Evolutionary conservation across 1,284 basidiomycete genomes (phyloP).

Genomic region (Thecaphora thlaspeos): DNA sequence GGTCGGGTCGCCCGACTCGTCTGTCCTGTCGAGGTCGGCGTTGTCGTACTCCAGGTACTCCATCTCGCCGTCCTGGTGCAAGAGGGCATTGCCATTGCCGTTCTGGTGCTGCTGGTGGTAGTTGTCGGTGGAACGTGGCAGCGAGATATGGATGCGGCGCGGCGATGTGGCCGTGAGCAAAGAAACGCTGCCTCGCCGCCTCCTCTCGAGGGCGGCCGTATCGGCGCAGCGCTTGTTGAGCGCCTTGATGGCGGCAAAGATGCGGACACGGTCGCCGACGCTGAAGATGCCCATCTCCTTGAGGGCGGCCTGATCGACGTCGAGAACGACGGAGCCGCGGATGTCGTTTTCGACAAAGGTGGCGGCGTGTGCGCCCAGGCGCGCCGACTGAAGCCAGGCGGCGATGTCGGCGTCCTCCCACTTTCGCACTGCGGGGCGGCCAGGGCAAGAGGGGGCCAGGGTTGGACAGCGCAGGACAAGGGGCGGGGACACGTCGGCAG

Average conservation of each 20-base stretch:
- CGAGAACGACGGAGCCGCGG: conserved; percentile 45
- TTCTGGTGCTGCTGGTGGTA: conserved; percentile 43
- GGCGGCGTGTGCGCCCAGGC: conserved; percentile 36
- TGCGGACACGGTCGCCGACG: conserved; percentile 52
- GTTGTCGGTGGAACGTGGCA: conserved; percentile 29
- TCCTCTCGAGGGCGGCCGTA: conserved; percentile 13
- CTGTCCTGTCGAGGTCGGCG: too few relatives aligned
- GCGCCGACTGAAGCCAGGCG: conserved; percentile 3
- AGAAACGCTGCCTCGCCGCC: conserved; percentile 15
- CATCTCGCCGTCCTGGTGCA: conserved; percentile 16
- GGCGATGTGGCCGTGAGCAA: conserved; percentile 43
- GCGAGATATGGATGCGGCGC: conserved; percentile 51
- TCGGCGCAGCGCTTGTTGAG: conserved; percentile 47
- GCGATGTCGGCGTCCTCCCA: conserved; percentile 7
- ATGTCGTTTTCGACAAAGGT: conserved; percentile 54
- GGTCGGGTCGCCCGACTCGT: conserved; percentile 7
- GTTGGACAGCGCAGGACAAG: conserved; percentile 74
- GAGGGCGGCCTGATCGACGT: conserved; percentile 47
- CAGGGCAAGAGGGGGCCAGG: conserved; percentile 84
- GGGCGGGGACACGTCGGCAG: conserved; percentile 65
- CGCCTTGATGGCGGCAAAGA: conserved; percentile 51
- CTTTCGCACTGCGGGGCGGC: conserved; percentile 53
- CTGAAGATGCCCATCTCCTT: conserved; percentile 55
- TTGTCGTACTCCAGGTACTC: conserved; percentile 11
- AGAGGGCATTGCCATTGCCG: conserved; percentile 41